Evolutionary conservation across 768 basidiomycete genomes (phyloP).

Genomic region (Cyclocybe aegerita): DNA sequence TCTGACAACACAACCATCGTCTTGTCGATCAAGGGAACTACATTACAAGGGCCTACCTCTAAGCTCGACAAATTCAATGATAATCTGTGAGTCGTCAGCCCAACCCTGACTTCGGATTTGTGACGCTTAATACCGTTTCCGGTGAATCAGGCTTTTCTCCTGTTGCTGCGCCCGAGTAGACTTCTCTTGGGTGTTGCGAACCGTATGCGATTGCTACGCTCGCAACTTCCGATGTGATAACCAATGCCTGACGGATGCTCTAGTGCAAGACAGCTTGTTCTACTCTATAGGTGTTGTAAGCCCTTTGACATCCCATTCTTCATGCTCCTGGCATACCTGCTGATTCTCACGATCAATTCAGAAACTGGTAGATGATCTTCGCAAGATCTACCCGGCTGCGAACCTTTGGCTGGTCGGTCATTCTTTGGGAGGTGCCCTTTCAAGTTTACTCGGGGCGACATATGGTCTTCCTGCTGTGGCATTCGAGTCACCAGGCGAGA

Average conservation of each 20-base stretch:
- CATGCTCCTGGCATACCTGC: not conserved
- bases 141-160: slow-evolving; percentile 55
- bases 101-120: not conserved
- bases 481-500: slow-evolving; percentile 85
- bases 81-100: slow-evolving; percentile 46
- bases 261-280: slow-evolving; percentile 89
- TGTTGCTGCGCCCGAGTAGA: slow-evolving; percentile 94
- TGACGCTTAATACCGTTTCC: not conserved
- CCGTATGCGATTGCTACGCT: slow-evolving; percentile 87
- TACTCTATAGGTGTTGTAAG: slow-evolving; percentile 85
- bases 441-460: slow-evolving; percentile 85
- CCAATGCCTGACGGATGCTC: slow-evolving; percentile 78
- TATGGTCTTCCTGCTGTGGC: slow-evolving; percentile 91
- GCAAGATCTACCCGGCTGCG: slow-evolving; percentile 76
- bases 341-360: slow-evolving; percentile 25
- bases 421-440: slow-evolving; percentile 88
- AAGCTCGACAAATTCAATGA: slow-evolving; percentile 94
- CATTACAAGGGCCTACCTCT: slow-evolving; percentile 80
- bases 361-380: slow-evolving; percentile 88
- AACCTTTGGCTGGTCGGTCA: slow-evolving; percentile 91
- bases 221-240: slow-evolving; percentile 73
- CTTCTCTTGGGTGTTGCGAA: slow-evolving; percentile 79
- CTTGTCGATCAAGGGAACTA: slow-evolving; percentile 88
- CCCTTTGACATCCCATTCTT: slow-evolving; percentile 10
- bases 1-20: slow-evolving; percentile 80